Conservation (phyloP, 1,284 basidiomycete genomes). For the Trametes pubescens region DNA sequence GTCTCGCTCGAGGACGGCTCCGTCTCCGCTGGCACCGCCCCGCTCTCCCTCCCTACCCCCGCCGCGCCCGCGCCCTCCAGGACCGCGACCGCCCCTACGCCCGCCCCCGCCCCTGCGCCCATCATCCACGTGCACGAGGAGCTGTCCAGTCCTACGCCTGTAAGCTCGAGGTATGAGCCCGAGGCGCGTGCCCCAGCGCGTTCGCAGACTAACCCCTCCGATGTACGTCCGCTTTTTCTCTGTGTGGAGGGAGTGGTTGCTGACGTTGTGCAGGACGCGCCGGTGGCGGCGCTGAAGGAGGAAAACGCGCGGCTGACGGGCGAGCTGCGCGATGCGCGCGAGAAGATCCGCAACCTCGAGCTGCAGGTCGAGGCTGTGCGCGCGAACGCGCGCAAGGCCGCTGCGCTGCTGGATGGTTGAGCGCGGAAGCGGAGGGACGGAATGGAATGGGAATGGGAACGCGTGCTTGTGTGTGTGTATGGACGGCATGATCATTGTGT, state of each 20-base stretch:
- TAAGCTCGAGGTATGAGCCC: conserved; percentile 30
- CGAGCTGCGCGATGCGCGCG: conserved; percentile 79
- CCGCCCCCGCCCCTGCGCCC: conserved; percentile 39
- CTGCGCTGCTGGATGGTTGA: conserved; percentile 43
- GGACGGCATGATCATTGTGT: neutral
- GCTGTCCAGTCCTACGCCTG: conserved; percentile 40
- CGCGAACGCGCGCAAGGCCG: conserved; percentile 77
- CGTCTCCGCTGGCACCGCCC: conserved; percentile 49
- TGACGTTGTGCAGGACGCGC: conserved; percentile 27
- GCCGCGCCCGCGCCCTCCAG: conserved; percentile 43
- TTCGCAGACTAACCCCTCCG: conserved; percentile 20
- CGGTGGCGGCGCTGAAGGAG: conserved; percentile 47
- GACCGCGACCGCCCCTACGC: conserved; percentile 46
- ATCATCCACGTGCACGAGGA: conserved; percentile 37
- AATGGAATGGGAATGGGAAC: neutral
- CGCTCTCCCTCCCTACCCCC: conserved; percentile 38
- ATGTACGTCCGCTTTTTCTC: conserved; percentile 31
- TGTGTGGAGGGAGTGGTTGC: neutral
- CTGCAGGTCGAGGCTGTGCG: conserved; percentile 81
- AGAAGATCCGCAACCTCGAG: conserved; percentile 83
- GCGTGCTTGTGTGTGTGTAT: neutral
- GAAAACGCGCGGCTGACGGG: conserved; percentile 70
- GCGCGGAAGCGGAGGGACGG: neutral
- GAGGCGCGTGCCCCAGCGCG: conserved; percentile 36
- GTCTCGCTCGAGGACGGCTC: conserved; percentile 70